phyloP scores from a whole-genome alignment of 345 rosid species.

The Eucalyptus viminalis region DNA sequence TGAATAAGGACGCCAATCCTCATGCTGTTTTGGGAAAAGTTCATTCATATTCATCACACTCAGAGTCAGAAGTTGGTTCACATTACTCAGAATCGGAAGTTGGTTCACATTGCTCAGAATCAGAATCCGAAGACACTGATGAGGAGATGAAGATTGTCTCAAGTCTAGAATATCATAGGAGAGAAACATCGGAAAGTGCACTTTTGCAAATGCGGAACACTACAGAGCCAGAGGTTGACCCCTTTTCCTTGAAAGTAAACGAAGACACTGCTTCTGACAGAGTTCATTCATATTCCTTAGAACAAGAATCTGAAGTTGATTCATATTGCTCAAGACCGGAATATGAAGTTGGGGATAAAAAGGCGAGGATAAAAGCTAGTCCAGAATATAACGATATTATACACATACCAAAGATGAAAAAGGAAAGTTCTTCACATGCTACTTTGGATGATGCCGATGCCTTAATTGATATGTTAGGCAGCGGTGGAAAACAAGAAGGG shows the following conservation, averaged over 20 bases:
- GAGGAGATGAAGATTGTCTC: neutral
- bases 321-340: neutral
- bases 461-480: neutral
- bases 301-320: neutral
- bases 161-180: neutral
- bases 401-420: neutral
- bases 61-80: too few species aligned
- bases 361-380: neutral
- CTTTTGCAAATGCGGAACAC: neutral
- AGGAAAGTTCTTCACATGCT: neutral
- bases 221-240: neutral
- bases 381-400: neutral
- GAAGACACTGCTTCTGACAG: neutral
- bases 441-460: neutral
- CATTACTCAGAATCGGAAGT: neutral
- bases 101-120: too few species aligned
- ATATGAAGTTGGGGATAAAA: neutral
- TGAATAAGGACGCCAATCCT: neutral
- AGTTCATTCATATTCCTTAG: neutral
- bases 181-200: neutral
- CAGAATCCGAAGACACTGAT: neutral
- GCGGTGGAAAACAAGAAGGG: neutral
- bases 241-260: neutral
- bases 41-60: neutral
- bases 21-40: neutral